Percentiles rank a stretch among this genome's conserved stretches.
Conservation (phyloP, 495 filamentous ascomycete genomes). For the Hyaloscypha hepaticicola region DNA sequence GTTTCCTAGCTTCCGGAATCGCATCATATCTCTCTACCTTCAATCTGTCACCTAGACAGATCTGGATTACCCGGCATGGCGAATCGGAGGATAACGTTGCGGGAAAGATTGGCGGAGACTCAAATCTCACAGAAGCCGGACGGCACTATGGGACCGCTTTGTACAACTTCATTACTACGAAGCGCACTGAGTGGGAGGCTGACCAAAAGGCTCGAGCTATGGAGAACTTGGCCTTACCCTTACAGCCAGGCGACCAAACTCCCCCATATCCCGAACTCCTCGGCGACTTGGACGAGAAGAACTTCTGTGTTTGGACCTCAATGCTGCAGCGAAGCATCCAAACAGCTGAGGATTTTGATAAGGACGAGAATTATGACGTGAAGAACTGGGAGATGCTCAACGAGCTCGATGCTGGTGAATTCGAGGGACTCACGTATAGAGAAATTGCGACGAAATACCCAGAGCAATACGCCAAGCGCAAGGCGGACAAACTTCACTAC, state of each 20-base stretch:
- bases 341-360: conserved; percentile 78
- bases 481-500: conserved; percentile 83
- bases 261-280: conserved; percentile 88
- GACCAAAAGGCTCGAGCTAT: conserved; percentile 72
- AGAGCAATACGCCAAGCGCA: conserved; percentile 74
- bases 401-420: conserved; percentile 86
- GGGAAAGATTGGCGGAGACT: conserved; percentile 83
- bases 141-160: conserved; percentile 69
- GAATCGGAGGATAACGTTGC: conserved; percentile 77
- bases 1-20: conserved; percentile 87
- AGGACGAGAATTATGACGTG: conserved; percentile 95
- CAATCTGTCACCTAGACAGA: conserved; percentile 90
- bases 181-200: conserved; percentile 73
- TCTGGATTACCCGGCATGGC: conserved; percentile 97
- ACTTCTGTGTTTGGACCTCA: conserved; percentile 97
- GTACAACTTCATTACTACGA: conserved; percentile 70
- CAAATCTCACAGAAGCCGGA: conserved; percentile 74
- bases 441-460: conserved; percentile 74
- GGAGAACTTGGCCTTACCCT: conserved; percentile 70
- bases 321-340: conserved; percentile 89
- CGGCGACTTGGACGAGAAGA: conserved; percentile 64
- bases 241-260: conserved; percentile 82
- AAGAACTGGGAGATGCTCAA: conserved; percentile 99
- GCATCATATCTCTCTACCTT: conserved; percentile 94
- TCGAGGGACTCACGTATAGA: conserved; percentile 93